Evolutionary conservation across 164 flowering plant genomes (phyloP).

Genomic region (Liriodendron chinense): DNA sequence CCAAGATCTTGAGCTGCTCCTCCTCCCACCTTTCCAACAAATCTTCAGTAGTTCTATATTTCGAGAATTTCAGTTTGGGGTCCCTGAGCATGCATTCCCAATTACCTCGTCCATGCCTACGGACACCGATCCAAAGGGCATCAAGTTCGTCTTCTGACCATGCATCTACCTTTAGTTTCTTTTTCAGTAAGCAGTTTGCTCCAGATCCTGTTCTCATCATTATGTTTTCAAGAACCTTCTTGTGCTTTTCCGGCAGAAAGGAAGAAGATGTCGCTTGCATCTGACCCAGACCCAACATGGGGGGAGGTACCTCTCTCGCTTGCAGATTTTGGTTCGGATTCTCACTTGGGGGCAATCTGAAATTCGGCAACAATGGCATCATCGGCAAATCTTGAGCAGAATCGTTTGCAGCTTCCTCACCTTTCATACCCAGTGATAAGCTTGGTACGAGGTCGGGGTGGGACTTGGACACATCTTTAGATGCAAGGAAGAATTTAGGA

Average conservation of each 20-base stretch:
- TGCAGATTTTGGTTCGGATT: conserved; percentile 36
- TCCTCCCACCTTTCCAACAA: conserved; percentile 74
- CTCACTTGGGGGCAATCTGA: conserved; percentile 49
- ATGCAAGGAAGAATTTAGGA: conserved; percentile 43
- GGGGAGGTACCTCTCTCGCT: conserved; percentile 48
- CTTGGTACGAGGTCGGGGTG: conserved; percentile 54
- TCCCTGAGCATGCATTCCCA: conserved; percentile 88
- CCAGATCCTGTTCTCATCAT: conserved; percentile 82
- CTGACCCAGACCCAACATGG: conserved; percentile 57
- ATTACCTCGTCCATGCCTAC: conserved; percentile 89
- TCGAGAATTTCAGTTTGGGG: conserved; percentile 74
- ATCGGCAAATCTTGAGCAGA: conserved; percentile 40
- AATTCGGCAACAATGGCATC: conserved; percentile 68
- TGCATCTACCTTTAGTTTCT: conserved; percentile 51
- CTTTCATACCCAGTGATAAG: conserved; percentile 63
- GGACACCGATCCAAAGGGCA: conserved; percentile 95
- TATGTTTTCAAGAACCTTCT: conserved; percentile 89
- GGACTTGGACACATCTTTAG: conserved; percentile 35
- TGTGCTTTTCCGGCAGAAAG: conserved; percentile 70
- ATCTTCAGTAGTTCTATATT: conserved; percentile 61
- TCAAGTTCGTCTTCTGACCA: conserved; percentile 99
- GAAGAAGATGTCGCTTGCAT: conserved; percentile 49
- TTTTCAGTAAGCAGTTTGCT: conserved; percentile 40
- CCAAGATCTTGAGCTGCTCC: conserved; percentile 67
- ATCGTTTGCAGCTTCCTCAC: conserved; percentile 27